These are phyloP conservation scores for Fagopyrum tataricum DNA, from an alignment of 148 eudicot genomes.

Conservation along the genomic window DNA sequence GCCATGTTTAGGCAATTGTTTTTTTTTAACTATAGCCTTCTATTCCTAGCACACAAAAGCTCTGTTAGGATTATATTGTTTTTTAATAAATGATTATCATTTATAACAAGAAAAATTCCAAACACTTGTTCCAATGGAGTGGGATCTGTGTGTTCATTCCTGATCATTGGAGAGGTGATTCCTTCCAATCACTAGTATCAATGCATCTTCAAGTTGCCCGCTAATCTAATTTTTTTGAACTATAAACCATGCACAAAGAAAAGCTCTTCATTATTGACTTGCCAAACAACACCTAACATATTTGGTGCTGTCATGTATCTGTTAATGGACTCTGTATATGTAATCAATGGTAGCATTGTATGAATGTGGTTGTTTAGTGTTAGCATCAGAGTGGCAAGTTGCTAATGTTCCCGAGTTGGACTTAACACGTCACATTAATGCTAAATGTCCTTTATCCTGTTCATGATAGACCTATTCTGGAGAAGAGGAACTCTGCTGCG, in stretches of 20 bases:
- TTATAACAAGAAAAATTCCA: no score
- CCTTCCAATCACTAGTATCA: no score
- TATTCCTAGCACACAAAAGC: not conserved
- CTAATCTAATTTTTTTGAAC: no score
- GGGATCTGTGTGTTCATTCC: no score
- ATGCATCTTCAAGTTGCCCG: no score
- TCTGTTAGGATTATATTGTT: not conserved
- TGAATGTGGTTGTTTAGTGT: not conserved
- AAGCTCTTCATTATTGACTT: no score
- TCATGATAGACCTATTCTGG: slow-evolving; percentile 49
- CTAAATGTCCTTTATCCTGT: not conserved
- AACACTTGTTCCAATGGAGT: no score
- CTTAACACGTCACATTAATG: not conserved
- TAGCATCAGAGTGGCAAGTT: not conserved
- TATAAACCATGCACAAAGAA: no score
- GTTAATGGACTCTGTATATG: not conserved
- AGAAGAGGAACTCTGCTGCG: slow-evolving; percentile 69
- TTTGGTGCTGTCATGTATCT: not conserved
- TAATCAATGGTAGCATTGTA: no score
- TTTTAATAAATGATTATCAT: no score
- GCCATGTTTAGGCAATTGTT: not conserved
- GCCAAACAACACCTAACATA: no score
- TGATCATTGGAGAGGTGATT: no score
- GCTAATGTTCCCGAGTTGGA: not conserved
- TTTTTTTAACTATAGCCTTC: not conserved